Percentiles rank a stretch among this genome's conserved stretches.
Conservation (phyloP, 768 basidiomycete genomes). For the Panus rudis region DNA sequence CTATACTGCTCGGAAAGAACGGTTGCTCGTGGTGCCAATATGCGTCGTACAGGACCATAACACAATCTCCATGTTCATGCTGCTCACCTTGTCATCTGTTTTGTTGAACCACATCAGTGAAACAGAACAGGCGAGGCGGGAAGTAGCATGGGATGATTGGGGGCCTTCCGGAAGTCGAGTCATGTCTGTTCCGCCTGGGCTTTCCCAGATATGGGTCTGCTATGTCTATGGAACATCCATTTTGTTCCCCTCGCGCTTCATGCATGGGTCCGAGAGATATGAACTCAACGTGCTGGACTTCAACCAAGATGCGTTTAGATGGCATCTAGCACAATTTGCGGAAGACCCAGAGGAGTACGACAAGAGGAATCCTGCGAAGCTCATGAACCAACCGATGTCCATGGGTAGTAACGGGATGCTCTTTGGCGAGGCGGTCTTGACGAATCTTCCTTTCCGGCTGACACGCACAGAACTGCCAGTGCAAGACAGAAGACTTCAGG, state of each 20-base stretch:
- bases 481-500: slow-evolving; percentile 11
- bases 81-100: no score
- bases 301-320: slow-evolving; percentile 35
- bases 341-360: slow-evolving; percentile 8
- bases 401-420: slow-evolving; percentile 24
- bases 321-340: slow-evolving; percentile 12
- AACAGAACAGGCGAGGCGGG: slow-evolving; percentile 16
- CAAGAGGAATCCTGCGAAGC: slow-evolving; percentile 12
- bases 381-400: slow-evolving; percentile 10
- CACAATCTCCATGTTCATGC: no score
- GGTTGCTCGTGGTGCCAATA: slow-evolving; percentile 42
- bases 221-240: slow-evolving; percentile 47
- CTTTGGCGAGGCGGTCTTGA: slow-evolving; percentile 37
- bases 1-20: slow-evolving; percentile 31
- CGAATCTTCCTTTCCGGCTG: slow-evolving; percentile 41
- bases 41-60: slow-evolving; percentile 14
- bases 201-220: slow-evolving; percentile 47
- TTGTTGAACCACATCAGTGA: no score
- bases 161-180: slow-evolving; percentile 42
- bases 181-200: slow-evolving; percentile 20
- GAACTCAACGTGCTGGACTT: slow-evolving; percentile 51
- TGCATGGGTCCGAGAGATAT: slow-evolving; percentile 9
- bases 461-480: slow-evolving; percentile 13
- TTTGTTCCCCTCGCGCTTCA: slow-evolving; percentile 26
- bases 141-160: slow-evolving; percentile 46